phyloP scores from a whole-genome alignment of 768 basidiomycete genomes.

The Kwoniella dejecticola region DNA sequence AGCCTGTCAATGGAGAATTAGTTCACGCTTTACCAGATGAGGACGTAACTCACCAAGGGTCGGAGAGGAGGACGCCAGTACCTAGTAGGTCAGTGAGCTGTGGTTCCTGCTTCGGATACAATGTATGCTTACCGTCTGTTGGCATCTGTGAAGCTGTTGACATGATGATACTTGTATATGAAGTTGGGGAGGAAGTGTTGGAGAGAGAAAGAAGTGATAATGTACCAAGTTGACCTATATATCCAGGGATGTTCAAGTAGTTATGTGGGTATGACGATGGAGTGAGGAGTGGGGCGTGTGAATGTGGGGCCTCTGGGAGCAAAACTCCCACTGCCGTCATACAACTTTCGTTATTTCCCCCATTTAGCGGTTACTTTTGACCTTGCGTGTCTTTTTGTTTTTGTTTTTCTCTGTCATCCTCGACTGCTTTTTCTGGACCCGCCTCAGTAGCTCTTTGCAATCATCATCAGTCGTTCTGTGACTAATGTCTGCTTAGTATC shows the following conservation, averaged over 20 bases:
- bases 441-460: too few relatives aligned
- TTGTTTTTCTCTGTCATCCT: too few relatives aligned
- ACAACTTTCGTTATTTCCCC: not conserved
- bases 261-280: not conserved
- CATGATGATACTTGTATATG: too few relatives aligned
- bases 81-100: constrained; percentile 19
- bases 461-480: too few relatives aligned
- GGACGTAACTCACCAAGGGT: constrained; percentile 52
- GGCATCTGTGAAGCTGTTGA: constrained; percentile 4
- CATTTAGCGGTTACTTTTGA: not conserved
- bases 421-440: too few relatives aligned
- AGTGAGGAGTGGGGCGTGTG: not conserved
- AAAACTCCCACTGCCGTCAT: constrained; percentile 2
- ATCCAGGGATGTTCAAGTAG: not conserved
- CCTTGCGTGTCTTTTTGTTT: not conserved
- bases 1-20: constrained; percentile 42
- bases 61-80: constrained; percentile 51
- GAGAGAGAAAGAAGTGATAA: not conserved
- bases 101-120: not conserved
- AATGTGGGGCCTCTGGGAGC: not conserved
- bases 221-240: not conserved
- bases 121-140: constrained; percentile 15
- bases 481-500: too few relatives aligned
- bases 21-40: not conserved
- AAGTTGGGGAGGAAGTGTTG: not conserved